Conservation (phyloP, 495 filamentous ascomycete species). For the Penicillium goetzii region DNA sequence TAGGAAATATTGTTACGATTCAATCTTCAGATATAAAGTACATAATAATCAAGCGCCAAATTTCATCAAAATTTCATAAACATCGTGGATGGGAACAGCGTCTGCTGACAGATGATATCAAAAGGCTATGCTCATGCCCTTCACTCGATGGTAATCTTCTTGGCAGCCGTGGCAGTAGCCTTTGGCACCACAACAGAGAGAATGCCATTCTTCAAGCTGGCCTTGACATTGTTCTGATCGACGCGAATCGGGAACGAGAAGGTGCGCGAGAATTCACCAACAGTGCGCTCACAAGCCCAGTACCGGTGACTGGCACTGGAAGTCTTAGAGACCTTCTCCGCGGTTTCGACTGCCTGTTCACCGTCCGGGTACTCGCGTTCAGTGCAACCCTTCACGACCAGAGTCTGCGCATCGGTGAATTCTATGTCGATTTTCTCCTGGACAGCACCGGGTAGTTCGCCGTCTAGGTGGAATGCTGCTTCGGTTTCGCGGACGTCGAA, state of each 20-base stretch:
- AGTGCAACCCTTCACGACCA: constrained; percentile 72
- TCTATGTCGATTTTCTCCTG: constrained; percentile 82
- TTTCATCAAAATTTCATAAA: neutral
- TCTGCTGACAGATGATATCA: neutral
- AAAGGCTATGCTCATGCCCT: neutral
- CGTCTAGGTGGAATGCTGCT: constrained; percentile 78
- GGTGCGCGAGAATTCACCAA: constrained; percentile 79
- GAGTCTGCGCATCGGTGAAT: constrained; percentile 79
- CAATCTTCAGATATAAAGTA: neutral
- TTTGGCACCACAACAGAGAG: constrained; percentile 80
- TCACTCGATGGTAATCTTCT: constrained; percentile 67
- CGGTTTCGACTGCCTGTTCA: constrained; percentile 30
- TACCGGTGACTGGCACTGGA: constrained; percentile 54
- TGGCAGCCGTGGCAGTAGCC: constrained; percentile 53
- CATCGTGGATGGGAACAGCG: neutral
- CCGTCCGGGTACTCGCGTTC: constrained; percentile 41
- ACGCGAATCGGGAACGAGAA: constrained; percentile 81
- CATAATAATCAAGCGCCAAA: neutral
- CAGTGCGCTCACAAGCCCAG: constrained; percentile 82
- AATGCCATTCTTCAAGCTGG: constrained; percentile 77
- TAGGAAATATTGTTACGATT: neutral
- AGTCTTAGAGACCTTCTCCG: constrained; percentile 21
- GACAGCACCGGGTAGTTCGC: constrained; percentile 83
- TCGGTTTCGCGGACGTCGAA: constrained; percentile 82
- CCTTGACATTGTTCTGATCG: constrained; percentile 78